Conservation (phyloP, 805 yeast species). For the Lachancea dasiensis region DNA sequence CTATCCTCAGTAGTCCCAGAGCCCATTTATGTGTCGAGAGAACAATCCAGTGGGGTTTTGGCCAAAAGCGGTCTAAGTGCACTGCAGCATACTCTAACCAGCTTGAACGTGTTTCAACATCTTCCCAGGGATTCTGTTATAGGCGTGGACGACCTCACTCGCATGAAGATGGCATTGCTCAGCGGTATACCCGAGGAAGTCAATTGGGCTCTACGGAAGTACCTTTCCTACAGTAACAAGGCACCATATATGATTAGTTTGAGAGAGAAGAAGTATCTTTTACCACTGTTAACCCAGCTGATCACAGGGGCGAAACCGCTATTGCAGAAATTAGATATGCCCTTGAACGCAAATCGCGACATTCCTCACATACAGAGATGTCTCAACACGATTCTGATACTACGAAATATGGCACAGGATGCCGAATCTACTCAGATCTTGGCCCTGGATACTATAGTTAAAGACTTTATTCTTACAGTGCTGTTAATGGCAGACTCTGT, state of each 20-base stretch:
- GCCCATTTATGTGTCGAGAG: slow-evolving; percentile 28
- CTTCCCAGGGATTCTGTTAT: slow-evolving; percentile 34
- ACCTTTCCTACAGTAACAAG: slow-evolving; percentile 35
- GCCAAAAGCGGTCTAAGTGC: slow-evolving; percentile 15
- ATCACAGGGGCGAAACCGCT: slow-evolving; percentile 20
- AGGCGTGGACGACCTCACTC: slow-evolving; percentile 58
- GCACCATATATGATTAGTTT: slow-evolving; percentile 46
- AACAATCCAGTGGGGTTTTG: slow-evolving; percentile 27
- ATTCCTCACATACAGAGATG: slow-evolving; percentile 24
- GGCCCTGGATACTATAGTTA: slow-evolving; percentile 47
- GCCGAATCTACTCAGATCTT: slow-evolving; percentile 73
- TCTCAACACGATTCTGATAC: slow-evolving; percentile 42
- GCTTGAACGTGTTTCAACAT: slow-evolving; percentile 29
- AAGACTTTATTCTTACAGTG: slow-evolving; percentile 38
- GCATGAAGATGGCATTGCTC: slow-evolving; percentile 66
- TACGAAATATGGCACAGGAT: slow-evolving; percentile 82
- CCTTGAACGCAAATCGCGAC: slow-evolving; percentile 17
- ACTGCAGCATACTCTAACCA: slow-evolving; percentile 28
- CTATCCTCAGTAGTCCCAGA: slow-evolving; percentile 23
- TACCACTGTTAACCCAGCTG: slow-evolving; percentile 36
- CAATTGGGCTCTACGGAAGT: slow-evolving; percentile 59
- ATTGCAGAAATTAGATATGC: slow-evolving; percentile 21
- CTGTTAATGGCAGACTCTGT: slow-evolving; percentile 21
- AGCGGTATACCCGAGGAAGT: slow-evolving; percentile 62
- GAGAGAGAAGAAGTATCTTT: slow-evolving; percentile 35